Base-by-base conservation (phyloP, 164 flowering plant species). In the Annona cherimola region DNA sequence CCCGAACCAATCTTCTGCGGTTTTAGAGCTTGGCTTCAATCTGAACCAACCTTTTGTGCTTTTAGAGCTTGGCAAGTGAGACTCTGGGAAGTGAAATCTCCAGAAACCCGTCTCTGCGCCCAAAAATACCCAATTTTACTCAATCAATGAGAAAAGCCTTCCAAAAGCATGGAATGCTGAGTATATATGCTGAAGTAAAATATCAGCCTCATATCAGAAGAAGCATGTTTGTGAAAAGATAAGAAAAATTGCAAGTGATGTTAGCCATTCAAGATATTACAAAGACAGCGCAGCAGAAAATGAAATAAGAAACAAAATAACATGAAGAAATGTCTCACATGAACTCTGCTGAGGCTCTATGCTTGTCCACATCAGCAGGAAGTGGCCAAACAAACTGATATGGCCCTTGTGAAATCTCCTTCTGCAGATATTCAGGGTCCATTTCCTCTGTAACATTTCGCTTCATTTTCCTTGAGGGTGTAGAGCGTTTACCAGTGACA, bases 341-440 rank as follows among this genome's bases (percentile, higher is more conserved):
- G 78, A 90, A 85, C 79, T 90, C 90, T 35, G 95, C 95, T 0
- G 90, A 86, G 67, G 89, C 79, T 1, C 60, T 46, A 16, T 88
- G 89, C 82, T 81, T 88, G 80, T 88, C 83, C 55, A 75, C 92
- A 76, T 83, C 71, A 65, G 67, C 18, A 0, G 95, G 92, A 67
- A 92, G 87, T 62, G 91, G 84, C 95, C 97, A 92, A 16, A 76
- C 79, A 68, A 89, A 76, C 61, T 77, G 81, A 78, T 78, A 90
- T 40, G 94, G 90, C 64, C 93, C 92, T 72, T 81, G 82, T 20
- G 61, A 61, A 18, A 86, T 89, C 76, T 86, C 94, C 83, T 69
- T 83, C 76, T 70, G 89, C 75, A 82, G 87, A 77, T 83, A 86
- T 64, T 73, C 61, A 1, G 83, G 59, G 45, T 77, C 44, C 1